Percentiles rank a stretch among this genome's conserved stretches.
phyloP scores from a whole-genome alignment of 169 alveolate species.

The Amoebophrya sp. region DNA sequence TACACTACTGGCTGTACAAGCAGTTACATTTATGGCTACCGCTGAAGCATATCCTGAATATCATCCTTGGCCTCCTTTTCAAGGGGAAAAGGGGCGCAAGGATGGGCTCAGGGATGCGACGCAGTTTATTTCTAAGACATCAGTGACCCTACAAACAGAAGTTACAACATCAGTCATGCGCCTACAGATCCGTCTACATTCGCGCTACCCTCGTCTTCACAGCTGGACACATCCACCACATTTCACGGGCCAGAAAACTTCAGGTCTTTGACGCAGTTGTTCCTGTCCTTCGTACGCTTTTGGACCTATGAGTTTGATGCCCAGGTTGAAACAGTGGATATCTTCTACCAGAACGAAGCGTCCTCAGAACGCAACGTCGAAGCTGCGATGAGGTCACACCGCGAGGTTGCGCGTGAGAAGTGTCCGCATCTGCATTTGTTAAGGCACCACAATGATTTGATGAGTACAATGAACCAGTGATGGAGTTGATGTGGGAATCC shows the following conservation, averaged over 20 bases:
- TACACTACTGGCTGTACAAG: neutral
- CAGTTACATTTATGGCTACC: neutral
- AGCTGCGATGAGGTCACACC: neutral
- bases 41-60: too few species aligned
- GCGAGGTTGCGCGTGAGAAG: neutral
- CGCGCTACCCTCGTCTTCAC: too few species aligned
- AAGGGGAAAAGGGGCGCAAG: too few species aligned
- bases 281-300: neutral
- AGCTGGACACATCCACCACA: too few species aligned
- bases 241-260: too few species aligned
- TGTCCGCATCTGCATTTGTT: neutral
- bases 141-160: too few species aligned
- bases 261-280: neutral
- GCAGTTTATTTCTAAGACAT: too few species aligned
- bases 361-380: neutral
- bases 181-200: too few species aligned
- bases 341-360: neutral
- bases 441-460: neutral
- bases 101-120: too few species aligned
- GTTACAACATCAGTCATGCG: too few species aligned
- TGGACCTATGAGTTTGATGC: neutral
- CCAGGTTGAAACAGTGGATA: neutral
- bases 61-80: too few species aligned
- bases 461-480: neutral
- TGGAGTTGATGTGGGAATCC: too few species aligned